Evolutionary conservation across 2,329 filamentous ascomycete species (phyloP), one percentile per base, ranked within the genome.

Genomic region (Microsporum canis): DNA sequence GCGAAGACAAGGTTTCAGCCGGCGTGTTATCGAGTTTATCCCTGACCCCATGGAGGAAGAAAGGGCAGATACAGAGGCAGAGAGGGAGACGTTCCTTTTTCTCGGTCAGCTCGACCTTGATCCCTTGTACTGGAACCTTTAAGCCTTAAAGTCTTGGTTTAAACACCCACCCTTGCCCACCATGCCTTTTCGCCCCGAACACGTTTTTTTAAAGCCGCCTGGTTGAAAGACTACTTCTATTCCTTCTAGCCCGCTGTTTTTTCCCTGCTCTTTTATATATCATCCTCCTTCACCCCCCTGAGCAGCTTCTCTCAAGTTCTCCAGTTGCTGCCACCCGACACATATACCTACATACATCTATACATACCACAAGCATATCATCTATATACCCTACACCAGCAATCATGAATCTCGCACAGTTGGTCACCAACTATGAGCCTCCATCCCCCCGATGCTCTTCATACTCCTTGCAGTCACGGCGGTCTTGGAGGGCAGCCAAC

Each of bases 351-450:
- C n/a, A 43, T 43, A 43, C n/a, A 43, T 17, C 10, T 43, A 43
- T 43, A 43, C n/a, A 43, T 43, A 43, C n/a, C n/a, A 14, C n/a
- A 7, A 12, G n/a, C 39, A 23, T 1, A 23, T 10, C 5, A 10
- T 3, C 23, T 47, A 53, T 47, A 53, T 53, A 53, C 49, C 49
- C 49, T 33, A 12, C 10, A n/a, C 5, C 10, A 8, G 27, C 49
- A 53, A n/a, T 27, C 31, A 63, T 63, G 62, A 58, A 63, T 62
- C 55, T 63, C 34, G 57, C 62, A n/a, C 60, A 60, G 29, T 58
- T 63, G 5, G 62, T 63, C 39, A 49, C 56, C 43, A 62, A 55
- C 41, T 59, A 59, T 47, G 57, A 45, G 38, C 57, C 57, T 29
- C 34, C 57, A 29, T 41, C 38, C 55, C 59, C 34, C 17, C 34